Percentiles rank a stretch among this genome's conserved stretches.
Evolutionary conservation across 805 yeast genomes (phyloP).

Genomic region (Metschnikowia corniflorae): DNA sequence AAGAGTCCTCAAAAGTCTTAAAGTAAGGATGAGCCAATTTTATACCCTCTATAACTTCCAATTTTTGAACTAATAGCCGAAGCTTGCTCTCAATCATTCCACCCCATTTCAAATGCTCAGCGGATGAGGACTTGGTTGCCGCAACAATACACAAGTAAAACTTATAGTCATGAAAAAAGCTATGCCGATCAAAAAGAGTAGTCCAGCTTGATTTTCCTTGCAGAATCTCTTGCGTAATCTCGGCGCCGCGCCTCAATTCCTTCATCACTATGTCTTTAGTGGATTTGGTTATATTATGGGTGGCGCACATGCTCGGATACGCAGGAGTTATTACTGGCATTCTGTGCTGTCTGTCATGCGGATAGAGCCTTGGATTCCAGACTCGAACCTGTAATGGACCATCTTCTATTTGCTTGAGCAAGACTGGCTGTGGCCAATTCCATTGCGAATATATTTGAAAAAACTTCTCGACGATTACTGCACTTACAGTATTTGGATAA

Average conservation of each 20-base stretch:
- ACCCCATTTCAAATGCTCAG: conserved; percentile 86
- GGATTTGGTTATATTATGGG: conserved; percentile 89
- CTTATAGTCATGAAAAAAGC: conserved; percentile 79
- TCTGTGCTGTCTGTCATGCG: conserved; percentile 82
- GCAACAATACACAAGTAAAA: conserved; percentile 82
- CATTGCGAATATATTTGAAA: conserved; percentile 83
- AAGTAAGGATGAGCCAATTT: conserved; percentile 87
- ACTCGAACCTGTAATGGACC: conserved; percentile 95
- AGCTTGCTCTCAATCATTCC: conserved; percentile 90
- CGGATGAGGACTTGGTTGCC: conserved; percentile 66
- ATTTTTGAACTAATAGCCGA: conserved; percentile 74
- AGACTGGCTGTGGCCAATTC: conserved; percentile 99
- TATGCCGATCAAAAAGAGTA: conserved; percentile 72
- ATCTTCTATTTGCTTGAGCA: conserved; percentile 91
- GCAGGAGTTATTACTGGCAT: conserved; percentile 99
- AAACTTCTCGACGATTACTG: conserved; percentile 85
- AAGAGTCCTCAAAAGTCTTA: conserved; percentile 60
- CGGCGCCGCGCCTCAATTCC: conserved; percentile 78
- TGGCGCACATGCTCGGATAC: conserved; percentile 98
- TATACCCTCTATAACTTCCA: conserved; percentile 74
- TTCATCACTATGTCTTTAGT: conserved; percentile 76
- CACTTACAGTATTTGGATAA: conserved; percentile 93
- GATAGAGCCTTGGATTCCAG: conserved; percentile 92
- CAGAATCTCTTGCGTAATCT: conserved; percentile 64
- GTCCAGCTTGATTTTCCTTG: conserved; percentile 67